phyloP scores from a whole-genome alignment of 2,329 filamentous ascomycete genomes.

The Aspergillus ruber region DNA sequence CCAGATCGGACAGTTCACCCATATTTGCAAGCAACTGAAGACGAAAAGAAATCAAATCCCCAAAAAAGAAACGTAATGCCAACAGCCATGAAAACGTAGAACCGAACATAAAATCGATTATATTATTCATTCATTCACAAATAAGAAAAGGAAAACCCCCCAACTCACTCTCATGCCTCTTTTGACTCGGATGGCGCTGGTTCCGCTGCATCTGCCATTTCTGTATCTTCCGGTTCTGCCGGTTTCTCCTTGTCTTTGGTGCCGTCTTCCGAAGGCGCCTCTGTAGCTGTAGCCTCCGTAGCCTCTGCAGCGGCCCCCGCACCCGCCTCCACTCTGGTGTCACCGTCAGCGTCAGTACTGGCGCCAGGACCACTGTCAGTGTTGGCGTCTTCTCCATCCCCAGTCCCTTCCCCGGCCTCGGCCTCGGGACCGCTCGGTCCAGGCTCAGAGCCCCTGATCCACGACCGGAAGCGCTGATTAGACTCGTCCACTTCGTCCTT shows the following conservation, averaged over 20 bases:
- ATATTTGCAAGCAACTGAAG: too few species aligned
- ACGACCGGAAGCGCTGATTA: conserved; percentile 43
- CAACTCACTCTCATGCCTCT: conserved; percentile 9
- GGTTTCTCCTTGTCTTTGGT: not conserved
- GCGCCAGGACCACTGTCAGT: conserved; percentile 5
- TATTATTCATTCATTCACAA: too few species aligned
- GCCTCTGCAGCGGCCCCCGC: conserved; percentile 10
- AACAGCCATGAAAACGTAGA: conserved; percentile 7
- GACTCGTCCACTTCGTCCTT: conserved; percentile 45
- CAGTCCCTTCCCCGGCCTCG: conserved; percentile 7
- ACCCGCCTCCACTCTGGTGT: conserved; percentile 13
- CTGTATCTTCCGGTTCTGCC: conserved; percentile 14
- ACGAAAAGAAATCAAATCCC: not conserved
- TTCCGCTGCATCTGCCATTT: conserved; percentile 29
- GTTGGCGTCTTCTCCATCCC: conserved; percentile 1
- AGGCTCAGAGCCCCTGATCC: conserved; percentile 32
- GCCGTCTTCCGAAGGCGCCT: conserved; percentile 5
- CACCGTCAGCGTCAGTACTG: not conserved
- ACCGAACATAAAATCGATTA: conserved; percentile 1
- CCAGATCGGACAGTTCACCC: too few species aligned
- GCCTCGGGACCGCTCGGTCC: conserved; percentile 2
- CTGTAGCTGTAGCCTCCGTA: conserved; percentile 6
- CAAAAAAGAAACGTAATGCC: not conserved
- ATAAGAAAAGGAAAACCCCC: not conserved
- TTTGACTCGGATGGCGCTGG: conserved; percentile 12